Evolutionary conservation across 495 filamentous ascomycete genomes (phyloP).

Genomic region (Clavariopsis aquatica): DNA sequence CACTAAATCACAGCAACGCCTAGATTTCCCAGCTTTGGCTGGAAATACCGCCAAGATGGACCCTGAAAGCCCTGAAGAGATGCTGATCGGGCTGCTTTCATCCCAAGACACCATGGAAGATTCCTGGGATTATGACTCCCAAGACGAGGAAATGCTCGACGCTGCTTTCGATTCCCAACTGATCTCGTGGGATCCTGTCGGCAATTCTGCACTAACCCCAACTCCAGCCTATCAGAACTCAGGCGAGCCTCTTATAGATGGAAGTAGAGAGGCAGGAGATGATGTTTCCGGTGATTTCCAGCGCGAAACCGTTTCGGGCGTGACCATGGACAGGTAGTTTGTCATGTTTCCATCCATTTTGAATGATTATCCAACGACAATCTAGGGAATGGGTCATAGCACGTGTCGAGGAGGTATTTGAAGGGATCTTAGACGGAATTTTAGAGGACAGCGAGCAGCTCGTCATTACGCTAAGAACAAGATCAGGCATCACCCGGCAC

Average conservation of each 20-base stretch:
- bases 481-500: conserved; percentile 24
- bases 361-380: neutral
- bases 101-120: conserved; percentile 38
- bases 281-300: neutral
- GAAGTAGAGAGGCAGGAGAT: neutral
- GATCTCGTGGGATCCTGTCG: neutral
- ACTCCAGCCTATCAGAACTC: neutral
- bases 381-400: conserved; percentile 45
- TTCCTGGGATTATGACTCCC: conserved; percentile 1
- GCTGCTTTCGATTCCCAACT: neutral
- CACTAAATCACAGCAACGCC: neutral
- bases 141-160: conserved; percentile 25
- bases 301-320: neutral
- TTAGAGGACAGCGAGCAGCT: conserved; percentile 49
- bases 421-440: conserved; percentile 53
- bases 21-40: neutral
- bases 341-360: neutral
- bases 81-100: conserved; percentile 35
- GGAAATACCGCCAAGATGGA: conserved; percentile 1
- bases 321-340: conserved; percentile 10
- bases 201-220: conserved; percentile 1
- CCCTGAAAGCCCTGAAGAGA: conserved; percentile 36
- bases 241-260: conserved; percentile 4
- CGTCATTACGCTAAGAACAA: conserved; percentile 49
- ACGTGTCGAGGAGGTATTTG: conserved; percentile 57